Percentiles rank a stretch among this genome's conserved stretches.
phyloP scores from a whole-genome alignment of 2,329 filamentous ascomycete species.

The Pseudogymnoascus sp. region DNA sequence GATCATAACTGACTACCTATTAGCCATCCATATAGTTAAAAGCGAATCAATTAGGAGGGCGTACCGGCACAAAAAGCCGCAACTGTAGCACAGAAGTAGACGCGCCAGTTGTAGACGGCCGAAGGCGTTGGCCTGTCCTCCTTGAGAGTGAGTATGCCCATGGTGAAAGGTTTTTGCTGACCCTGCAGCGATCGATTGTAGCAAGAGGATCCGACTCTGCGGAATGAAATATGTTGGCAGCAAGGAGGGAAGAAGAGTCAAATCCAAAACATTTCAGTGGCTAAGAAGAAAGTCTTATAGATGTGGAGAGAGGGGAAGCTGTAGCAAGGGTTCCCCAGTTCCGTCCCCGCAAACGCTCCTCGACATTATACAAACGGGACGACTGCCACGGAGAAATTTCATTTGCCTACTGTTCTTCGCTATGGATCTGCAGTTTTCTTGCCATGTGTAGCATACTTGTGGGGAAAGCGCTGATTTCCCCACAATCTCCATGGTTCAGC shows the following conservation, averaged over 20 bases:
- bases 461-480: neutral
- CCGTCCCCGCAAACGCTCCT: constrained; percentile 7
- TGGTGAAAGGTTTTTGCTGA: constrained; percentile 14
- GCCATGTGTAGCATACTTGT: neutral
- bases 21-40: neutral
- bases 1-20: neutral
- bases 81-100: constrained; percentile 45
- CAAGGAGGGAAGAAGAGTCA: neutral
- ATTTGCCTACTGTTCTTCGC: neutral
- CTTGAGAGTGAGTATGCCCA: constrained; percentile 40
- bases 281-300: constrained; percentile 1
- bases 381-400: constrained; percentile 4
- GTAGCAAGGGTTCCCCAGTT: constrained; percentile 8
- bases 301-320: neutral
- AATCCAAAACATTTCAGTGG: constrained; percentile 9
- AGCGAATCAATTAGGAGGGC: constrained; percentile 38
- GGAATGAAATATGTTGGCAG: neutral
- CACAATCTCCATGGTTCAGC: neutral
- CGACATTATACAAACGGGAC: neutral
- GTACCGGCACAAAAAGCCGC: constrained; percentile 50
- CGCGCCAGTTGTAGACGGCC: constrained; percentile 53
- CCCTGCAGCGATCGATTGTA: neutral
- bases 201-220: neutral
- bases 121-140: constrained; percentile 50
- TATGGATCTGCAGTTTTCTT: neutral